These are phyloP conservation scores for Pichia sp. DNA, from an alignment of 1,139 yeast species.

Conservation along the genomic window DNA sequence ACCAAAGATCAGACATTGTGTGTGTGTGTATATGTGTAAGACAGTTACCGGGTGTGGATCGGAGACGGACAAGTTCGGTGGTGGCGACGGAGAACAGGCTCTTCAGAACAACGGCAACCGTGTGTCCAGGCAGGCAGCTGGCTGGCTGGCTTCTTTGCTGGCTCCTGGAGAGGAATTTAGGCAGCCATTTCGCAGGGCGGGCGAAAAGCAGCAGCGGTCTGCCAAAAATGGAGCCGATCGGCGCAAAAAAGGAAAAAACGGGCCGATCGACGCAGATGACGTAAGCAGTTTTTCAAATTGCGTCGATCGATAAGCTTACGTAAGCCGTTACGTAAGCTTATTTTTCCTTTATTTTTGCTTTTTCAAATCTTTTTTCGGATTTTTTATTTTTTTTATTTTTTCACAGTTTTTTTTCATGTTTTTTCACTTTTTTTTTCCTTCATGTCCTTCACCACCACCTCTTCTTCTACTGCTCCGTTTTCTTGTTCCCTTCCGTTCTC, in stretches of 20 bases:
- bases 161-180: not conserved
- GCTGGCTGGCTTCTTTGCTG: not conserved
- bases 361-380: not conserved
- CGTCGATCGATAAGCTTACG: not conserved
- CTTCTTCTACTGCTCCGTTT: conserved; percentile 2
- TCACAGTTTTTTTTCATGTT: not conserved
- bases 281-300: not conserved
- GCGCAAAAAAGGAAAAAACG: no score
- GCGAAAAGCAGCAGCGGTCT: not conserved
- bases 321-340: not conserved
- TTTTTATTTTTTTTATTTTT: not conserved
- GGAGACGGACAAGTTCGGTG: not conserved
- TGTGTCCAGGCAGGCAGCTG: not conserved
- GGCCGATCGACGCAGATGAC: not conserved
- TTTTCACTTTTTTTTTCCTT: not conserved
- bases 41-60: not conserved
- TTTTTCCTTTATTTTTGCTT: conserved; percentile 5
- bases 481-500: not conserved
- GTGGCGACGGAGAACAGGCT: not conserved
- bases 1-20: conserved; percentile 33
- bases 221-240: not conserved
- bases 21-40: not conserved
- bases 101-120: not conserved
- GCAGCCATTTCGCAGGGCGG: conserved; percentile 9
- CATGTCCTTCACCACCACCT: not conserved